Percentiles rank a stretch among this genome's conserved stretches.
Conservation (phyloP, 257 asterid species). For the Ballota nigra region DNA sequence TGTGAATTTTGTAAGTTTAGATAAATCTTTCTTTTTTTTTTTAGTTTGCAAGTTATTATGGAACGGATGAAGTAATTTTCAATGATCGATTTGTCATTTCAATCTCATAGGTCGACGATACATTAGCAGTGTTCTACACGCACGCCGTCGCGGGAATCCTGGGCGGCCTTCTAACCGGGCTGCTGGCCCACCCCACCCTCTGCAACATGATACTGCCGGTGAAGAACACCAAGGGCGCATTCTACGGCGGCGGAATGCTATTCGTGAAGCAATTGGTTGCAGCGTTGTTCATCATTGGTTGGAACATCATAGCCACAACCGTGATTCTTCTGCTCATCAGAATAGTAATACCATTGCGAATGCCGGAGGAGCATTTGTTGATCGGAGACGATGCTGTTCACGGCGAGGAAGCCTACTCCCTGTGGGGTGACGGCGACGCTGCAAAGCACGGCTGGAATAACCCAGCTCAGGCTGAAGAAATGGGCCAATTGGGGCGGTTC, state of each 20-base stretch:
- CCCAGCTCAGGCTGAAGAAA: slow-evolving; percentile 35
- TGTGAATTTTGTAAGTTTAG: too few relatives aligned
- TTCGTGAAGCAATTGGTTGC: slow-evolving; percentile 70
- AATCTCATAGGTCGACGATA: slow-evolving; percentile 66
- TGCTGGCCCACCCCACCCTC: slow-evolving; percentile 72
- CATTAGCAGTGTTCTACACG: slow-evolving; percentile 83
- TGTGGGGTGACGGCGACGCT: slow-evolving; percentile 95
- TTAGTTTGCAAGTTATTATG: too few relatives aligned
- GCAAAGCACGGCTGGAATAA: slow-evolving; percentile 62
- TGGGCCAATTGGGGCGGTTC: slow-evolving; percentile 30
- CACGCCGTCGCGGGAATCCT: slow-evolving; percentile 85
- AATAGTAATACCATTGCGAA: slow-evolving; percentile 58
- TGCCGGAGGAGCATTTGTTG: slow-evolving; percentile 82
- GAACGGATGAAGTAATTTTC: neutral
- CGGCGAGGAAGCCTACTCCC: slow-evolving; percentile 89
- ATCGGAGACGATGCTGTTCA: slow-evolving; percentile 94
- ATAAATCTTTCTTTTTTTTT: too few relatives aligned
- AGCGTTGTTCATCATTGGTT: slow-evolving; percentile 65
- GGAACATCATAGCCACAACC: slow-evolving; percentile 70
- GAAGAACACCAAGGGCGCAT: slow-evolving; percentile 64
- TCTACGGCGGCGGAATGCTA: slow-evolving; percentile 66
- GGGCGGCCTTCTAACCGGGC: slow-evolving; percentile 81
- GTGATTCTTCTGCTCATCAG: slow-evolving; percentile 56
- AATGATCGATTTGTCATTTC: neutral
- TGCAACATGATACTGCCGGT: slow-evolving; percentile 67